Conservation (phyloP, 345 rosid species). For the Corchorus olitorius region DNA sequence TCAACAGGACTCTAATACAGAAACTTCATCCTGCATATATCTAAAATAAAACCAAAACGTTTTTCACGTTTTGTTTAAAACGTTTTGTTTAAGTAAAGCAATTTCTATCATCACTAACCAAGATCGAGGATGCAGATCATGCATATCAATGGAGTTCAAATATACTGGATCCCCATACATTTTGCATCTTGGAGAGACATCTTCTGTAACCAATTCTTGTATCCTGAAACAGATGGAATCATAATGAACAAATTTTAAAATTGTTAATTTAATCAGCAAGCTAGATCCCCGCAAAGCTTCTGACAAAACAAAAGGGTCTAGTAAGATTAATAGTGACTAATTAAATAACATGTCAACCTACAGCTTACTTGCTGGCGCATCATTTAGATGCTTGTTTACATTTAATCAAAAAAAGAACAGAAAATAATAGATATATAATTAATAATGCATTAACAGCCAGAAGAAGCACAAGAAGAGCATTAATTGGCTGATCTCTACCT, state of each 20-base stretch:
- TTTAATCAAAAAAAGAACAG: not conserved
- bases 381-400: not conserved
- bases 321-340: not conserved
- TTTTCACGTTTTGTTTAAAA: not conserved
- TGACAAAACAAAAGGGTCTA: not conserved
- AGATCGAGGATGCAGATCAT: conserved; percentile 55
- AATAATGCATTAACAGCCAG: not conserved
- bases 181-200: conserved; percentile 32
- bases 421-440: not conserved
- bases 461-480: not conserved
- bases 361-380: conserved; percentile 2
- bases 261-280: not conserved
- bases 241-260: not conserved
- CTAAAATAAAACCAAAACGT: not conserved
- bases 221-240: conserved; percentile 38
- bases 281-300: not conserved
- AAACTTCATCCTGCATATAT: not conserved
- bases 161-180: conserved; percentile 46
- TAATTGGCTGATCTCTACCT: no score
- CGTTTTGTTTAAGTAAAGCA: not conserved
- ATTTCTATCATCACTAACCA: conserved; percentile 41
- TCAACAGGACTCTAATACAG: not conserved
- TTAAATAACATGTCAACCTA: not conserved
- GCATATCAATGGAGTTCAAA: conserved; percentile 38
- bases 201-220: conserved; percentile 43